phyloP scores from a whole-genome alignment of 305 asterid species.

The Galium porrigens region DNA sequence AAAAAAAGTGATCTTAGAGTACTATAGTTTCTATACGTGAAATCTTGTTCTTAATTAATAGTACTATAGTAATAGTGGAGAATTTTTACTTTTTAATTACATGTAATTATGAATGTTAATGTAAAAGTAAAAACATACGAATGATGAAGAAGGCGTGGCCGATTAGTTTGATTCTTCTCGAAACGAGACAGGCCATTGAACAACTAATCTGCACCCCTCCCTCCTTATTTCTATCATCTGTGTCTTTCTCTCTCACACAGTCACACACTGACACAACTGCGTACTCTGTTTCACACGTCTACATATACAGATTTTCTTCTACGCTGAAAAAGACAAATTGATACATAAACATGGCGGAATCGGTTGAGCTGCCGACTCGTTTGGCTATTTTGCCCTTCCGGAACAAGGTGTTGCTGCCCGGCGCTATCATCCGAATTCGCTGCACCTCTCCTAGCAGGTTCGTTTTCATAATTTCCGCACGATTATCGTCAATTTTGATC shows the following conservation, averaged over 20 bases:
- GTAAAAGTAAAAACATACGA: too few species aligned
- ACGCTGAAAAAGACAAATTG: neutral
- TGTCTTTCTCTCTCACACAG: constrained; percentile 1
- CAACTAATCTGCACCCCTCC: constrained; percentile 16
- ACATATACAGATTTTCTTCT: neutral
- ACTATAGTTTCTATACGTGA: too few species aligned
- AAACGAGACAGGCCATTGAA: neutral
- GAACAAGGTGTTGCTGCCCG: constrained; percentile 85
- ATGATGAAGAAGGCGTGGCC: constrained; percentile 11
- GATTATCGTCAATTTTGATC: neutral
- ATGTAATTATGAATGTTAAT: too few species aligned
- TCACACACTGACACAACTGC: neutral
- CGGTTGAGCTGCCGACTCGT: constrained; percentile 81
- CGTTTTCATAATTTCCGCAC: neutral
- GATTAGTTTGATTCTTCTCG: constrained; percentile 13
- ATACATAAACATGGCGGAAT: constrained; percentile 49
- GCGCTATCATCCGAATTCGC: constrained; percentile 91
- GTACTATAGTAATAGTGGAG: too few species aligned
- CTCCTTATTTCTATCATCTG: neutral
- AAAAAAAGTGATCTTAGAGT: too few species aligned
- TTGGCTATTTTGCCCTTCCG: constrained; percentile 88
- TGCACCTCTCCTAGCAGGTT: constrained; percentile 97
- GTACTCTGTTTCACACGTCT: neutral
- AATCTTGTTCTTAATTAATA: too few species aligned
- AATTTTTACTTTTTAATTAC: too few species aligned